Conservation (phyloP, 352 stramenopile genomes). For the Phytophthora pluvialis region DNA sequence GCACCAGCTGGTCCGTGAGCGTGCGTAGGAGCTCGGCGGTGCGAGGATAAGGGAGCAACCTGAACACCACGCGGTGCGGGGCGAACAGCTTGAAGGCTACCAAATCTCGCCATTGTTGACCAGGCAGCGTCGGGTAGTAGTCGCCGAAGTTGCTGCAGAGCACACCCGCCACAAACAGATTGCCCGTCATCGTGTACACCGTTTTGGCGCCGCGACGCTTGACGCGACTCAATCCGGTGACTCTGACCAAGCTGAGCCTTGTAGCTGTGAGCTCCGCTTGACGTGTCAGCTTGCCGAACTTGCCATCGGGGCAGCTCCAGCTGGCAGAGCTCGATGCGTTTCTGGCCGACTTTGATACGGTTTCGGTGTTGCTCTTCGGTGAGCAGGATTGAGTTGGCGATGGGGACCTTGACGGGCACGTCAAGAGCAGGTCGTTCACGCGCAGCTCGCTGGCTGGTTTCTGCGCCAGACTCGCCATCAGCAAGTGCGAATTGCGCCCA, state of each 20-base stretch:
- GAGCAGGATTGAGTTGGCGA: constrained; percentile 15
- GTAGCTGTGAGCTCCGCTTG: constrained; percentile 2
- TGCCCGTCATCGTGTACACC: constrained; percentile 73
- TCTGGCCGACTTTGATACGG: constrained; percentile 22
- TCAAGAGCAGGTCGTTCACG: constrained; percentile 57
- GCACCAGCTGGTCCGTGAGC: constrained; percentile 56
- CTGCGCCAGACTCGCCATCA: constrained; percentile 37
- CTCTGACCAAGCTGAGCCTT: constrained; percentile 17
- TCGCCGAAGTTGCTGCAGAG: constrained; percentile 85
- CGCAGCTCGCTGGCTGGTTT: constrained; percentile 56
- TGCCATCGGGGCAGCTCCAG: constrained; percentile 10
- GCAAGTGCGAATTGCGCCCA: neutral
- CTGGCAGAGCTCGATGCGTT: constrained; percentile 17
- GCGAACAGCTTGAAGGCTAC: constrained; percentile 59
- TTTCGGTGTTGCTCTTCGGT: constrained; percentile 29
- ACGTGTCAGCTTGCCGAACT: constrained; percentile 1
- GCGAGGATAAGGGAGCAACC: constrained; percentile 47
- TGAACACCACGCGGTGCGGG: constrained; percentile 56
- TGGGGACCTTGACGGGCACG: constrained; percentile 28
- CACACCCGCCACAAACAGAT: constrained; percentile 68
- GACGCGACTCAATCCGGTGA: constrained; percentile 38
- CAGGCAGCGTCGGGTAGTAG: constrained; percentile 54
- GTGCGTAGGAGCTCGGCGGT: constrained; percentile 49
- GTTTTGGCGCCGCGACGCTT: constrained; percentile 47
- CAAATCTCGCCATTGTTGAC: constrained; percentile 40